Evolutionary conservation across 129 eudicot genomes (phyloP).

Genomic region (Heracleum sosnowskyi): DNA sequence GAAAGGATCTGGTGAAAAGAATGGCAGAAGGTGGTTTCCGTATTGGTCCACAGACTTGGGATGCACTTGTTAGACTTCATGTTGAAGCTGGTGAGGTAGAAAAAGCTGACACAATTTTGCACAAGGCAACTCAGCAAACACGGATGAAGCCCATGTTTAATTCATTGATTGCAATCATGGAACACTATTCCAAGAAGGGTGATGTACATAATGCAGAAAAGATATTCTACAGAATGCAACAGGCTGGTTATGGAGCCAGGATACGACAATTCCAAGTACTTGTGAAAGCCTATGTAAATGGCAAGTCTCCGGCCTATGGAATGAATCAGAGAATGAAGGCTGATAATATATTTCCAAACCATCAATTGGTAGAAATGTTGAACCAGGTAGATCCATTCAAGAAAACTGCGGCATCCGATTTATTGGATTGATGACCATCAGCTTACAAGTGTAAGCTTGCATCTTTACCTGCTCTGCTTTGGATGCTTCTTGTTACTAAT

Average conservation of each 20-base stretch:
- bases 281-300: constrained; percentile 46
- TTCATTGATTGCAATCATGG: constrained; percentile 43
- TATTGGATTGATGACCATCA: constrained; percentile 45
- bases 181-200: constrained; percentile 57
- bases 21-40: constrained; percentile 58
- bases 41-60: constrained; percentile 69
- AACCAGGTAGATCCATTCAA: constrained; percentile 39
- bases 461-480: background rate
- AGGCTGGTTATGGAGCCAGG: constrained; percentile 45
- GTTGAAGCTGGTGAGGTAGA: constrained; percentile 69
- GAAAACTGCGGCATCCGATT: constrained; percentile 41
- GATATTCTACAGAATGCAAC: constrained; percentile 59
- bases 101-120: constrained; percentile 63
- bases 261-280: constrained; percentile 33
- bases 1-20: constrained; percentile 61
- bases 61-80: constrained; percentile 61
- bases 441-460: background rate
- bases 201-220: constrained; percentile 78
- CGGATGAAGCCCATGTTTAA: constrained; percentile 35
- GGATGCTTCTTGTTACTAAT: background rate
- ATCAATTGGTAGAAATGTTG: constrained; percentile 33
- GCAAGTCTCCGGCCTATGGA: constrained; percentile 67
- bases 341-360: constrained; percentile 54
- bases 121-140: constrained; percentile 38
- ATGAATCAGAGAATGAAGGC: constrained; percentile 62